Evolutionary conservation across 305 asterid genomes (phyloP).

Genomic region (Solanum hybrid): DNA sequence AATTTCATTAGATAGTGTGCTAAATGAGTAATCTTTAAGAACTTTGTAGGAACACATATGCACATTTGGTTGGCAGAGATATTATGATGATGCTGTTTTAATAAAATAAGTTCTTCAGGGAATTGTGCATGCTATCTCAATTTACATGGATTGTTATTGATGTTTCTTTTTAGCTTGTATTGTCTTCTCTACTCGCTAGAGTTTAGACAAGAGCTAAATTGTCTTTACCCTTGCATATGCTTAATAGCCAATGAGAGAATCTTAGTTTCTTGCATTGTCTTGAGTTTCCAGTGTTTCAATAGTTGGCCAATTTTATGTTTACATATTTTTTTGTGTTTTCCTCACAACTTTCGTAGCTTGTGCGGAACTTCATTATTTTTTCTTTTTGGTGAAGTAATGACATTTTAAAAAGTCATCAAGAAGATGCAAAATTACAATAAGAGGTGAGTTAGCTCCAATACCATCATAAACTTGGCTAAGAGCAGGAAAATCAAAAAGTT

Average conservation of each 20-base stretch:
- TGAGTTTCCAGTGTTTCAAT: background rate
- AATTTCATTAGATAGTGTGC: background rate
- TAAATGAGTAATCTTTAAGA: background rate
- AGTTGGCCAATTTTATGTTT: background rate
- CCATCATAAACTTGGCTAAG: background rate
- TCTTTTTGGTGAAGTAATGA: background rate
- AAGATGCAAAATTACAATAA: background rate
- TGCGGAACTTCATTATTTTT: background rate
- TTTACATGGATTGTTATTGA: background rate
- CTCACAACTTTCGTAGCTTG: background rate
- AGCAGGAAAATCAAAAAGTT: background rate
- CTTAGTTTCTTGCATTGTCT: background rate
- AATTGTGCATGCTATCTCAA: background rate
- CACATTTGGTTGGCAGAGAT: background rate
- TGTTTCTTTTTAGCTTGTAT: background rate
- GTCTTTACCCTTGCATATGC: background rate
- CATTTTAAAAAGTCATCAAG: background rate
- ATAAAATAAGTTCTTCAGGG: background rate
- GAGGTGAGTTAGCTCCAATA: background rate
- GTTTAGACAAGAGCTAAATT: background rate
- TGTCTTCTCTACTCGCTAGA: background rate
- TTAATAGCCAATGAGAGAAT: background rate
- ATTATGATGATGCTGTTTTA: background rate
- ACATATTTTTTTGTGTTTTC: background rate
- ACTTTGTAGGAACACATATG: background rate